Percentiles rank a stretch among this genome's conserved stretches.
These are phyloP conservation scores for Fraxinus velutina DNA, from an alignment of 305 asterid genomes.

Conservation along the genomic window DNA sequence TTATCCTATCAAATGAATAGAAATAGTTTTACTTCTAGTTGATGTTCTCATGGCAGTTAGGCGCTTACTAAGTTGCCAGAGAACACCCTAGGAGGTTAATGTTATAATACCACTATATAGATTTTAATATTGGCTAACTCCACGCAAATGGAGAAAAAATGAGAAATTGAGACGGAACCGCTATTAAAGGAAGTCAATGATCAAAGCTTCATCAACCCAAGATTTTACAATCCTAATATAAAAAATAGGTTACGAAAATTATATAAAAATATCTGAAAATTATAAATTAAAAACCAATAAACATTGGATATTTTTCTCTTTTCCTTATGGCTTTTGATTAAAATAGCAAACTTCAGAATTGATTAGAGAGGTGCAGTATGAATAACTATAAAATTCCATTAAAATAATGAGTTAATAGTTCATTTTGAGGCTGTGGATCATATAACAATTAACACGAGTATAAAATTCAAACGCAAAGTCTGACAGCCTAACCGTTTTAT, in stretches of 20 bases:
- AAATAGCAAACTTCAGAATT: not conserved
- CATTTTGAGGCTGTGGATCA: not conserved
- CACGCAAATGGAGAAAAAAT: not conserved
- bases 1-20: not conserved
- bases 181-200: not conserved
- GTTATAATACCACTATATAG: not conserved
- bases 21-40: not conserved
- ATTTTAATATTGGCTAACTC: not conserved
- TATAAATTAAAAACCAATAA: not conserved
- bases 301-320: not conserved
- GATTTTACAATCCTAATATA: not conserved
- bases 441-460: not conserved
- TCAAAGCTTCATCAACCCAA: not conserved
- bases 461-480: not conserved
- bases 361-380: not conserved
- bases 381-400: conserved; percentile 2
- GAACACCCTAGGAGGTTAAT: not conserved
- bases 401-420: not conserved
- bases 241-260: not conserved
- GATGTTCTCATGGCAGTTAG: not conserved
- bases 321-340: not conserved
- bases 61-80: not conserved
- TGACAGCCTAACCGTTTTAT: not conserved
- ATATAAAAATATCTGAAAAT: not conserved
- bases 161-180: not conserved